Conservation (phyloP, 2,329 filamentous ascomycete genomes). For the Ascochyta koolunga region DNA sequence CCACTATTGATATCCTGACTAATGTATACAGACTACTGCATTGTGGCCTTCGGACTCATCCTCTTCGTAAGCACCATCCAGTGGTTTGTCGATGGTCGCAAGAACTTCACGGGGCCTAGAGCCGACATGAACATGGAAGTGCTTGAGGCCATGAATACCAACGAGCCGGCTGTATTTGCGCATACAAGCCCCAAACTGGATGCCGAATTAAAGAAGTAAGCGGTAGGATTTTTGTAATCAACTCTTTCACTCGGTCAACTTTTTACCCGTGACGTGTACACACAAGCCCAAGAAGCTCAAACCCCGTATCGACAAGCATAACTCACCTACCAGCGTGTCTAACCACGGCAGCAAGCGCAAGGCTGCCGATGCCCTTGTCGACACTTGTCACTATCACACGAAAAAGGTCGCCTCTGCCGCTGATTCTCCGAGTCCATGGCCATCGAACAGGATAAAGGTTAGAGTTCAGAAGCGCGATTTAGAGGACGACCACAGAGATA, state of each 20-base stretch:
- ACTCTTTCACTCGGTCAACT: not conserved
- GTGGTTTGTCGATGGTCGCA: constrained; percentile 66
- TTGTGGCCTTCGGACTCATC: constrained; percentile 64
- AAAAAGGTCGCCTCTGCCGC: not conserved
- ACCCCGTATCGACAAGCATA: not conserved
- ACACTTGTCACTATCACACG: not conserved
- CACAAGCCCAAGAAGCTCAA: not conserved
- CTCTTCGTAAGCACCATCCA: constrained; percentile 62
- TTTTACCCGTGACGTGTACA: no score
- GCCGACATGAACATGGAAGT: constrained; percentile 52
- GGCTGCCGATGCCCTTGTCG: not conserved
- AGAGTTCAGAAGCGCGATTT: not conserved
- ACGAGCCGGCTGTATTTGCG: constrained; percentile 49
- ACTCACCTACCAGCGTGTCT: not conserved
- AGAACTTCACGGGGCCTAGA: constrained; percentile 63
- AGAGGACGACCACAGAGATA: not conserved
- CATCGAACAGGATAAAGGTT: not conserved
- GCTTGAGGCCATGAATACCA: constrained; percentile 38
- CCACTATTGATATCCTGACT: constrained; percentile 8
- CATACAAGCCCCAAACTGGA: constrained; percentile 58
- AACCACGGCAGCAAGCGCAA: not conserved
- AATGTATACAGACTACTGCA: constrained; percentile 53
- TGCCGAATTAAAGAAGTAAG: not conserved
- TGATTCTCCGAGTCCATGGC: not conserved
- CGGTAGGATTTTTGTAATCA: not conserved